These are phyloP conservation scores for Leersia perrieri DNA, from an alignment of 176 grass and related monocot genomes.

Conservation along the genomic window DNA sequence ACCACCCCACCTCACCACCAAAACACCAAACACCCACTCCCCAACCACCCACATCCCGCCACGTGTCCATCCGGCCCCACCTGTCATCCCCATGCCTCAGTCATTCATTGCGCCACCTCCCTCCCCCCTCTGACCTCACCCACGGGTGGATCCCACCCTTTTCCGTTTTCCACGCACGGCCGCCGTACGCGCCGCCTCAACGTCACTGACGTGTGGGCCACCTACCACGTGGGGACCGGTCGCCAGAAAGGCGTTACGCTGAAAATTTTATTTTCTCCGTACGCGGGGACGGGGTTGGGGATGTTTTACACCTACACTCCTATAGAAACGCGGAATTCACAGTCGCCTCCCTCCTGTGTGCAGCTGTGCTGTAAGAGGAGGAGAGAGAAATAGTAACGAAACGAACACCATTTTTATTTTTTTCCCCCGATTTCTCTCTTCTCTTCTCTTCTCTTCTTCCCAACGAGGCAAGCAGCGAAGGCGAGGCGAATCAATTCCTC, in stretches of 20 bases:
- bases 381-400: slow-evolving; percentile 53
- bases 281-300: background rate
- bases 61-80: background rate
- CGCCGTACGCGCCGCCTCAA: background rate
- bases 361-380: background rate
- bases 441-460: slow-evolving; percentile 4
- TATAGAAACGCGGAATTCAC: background rate
- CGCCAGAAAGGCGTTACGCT: background rate
- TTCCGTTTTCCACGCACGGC: slow-evolving; percentile 15
- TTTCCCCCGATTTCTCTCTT: background rate
- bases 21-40: background rate
- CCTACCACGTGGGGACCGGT: background rate
- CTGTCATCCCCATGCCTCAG: background rate
- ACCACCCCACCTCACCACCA: slow-evolving; percentile 18
- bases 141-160: background rate
- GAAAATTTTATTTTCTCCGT: background rate
- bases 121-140: background rate
- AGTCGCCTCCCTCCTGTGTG: slow-evolving; percentile 41
- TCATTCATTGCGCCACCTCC: background rate
- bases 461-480: slow-evolving; percentile 22
- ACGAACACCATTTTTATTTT: slow-evolving; percentile 32
- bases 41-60: background rate
- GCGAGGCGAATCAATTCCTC: background rate
- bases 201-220: background rate
- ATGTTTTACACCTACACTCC: slow-evolving; percentile 9